A percentile compares a stretch with the other conserved stretches of the same genome.
Conservation (phyloP, 805 yeast species). For the Myxozyma melibiosi region DNA sequence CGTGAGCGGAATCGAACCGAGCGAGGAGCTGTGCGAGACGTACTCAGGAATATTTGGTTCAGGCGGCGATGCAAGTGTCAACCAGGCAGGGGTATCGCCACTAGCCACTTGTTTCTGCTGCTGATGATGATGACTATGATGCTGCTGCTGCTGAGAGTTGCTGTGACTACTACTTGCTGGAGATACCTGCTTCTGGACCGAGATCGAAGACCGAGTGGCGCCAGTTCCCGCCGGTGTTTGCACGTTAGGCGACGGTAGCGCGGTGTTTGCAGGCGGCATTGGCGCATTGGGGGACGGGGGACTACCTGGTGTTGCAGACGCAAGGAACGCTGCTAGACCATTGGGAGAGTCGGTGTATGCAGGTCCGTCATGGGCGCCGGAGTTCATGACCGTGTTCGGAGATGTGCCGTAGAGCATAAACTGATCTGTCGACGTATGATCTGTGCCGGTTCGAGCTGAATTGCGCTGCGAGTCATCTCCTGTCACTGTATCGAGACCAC, state of each 20-base stretch:
- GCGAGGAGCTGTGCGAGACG: slow-evolving; percentile 8
- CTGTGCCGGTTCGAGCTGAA: not conserved
- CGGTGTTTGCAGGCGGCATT: slow-evolving; percentile 2
- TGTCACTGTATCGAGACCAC: slow-evolving; percentile 2
- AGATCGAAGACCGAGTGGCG: not conserved
- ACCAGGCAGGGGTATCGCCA: slow-evolving; percentile 21
- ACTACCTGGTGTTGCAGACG: slow-evolving; percentile 1
- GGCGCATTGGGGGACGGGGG: slow-evolving; percentile 7
- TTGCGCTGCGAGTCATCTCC: not conserved
- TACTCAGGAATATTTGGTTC: slow-evolving; percentile 20
- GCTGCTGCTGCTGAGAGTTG: not conserved
- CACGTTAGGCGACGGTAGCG: not conserved
- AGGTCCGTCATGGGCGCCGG: not conserved
- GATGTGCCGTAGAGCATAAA: slow-evolving; percentile 9
- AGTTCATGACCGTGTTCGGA: not conserved
- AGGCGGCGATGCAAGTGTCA: slow-evolving; percentile 21
- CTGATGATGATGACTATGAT: too few species aligned
- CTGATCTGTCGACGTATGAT: not conserved
- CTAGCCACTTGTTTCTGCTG: not conserved
- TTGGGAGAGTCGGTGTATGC: slow-evolving; percentile 1
- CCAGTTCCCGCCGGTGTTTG: not conserved
- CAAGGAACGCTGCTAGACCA: slow-evolving; percentile 9
- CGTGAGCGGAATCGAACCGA: not conserved
- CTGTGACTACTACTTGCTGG: not conserved
- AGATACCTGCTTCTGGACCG: not conserved